Evolutionary conservation across 257 asterid species (phyloP).

Genomic region (Ocimum tenuiflorum): DNA sequence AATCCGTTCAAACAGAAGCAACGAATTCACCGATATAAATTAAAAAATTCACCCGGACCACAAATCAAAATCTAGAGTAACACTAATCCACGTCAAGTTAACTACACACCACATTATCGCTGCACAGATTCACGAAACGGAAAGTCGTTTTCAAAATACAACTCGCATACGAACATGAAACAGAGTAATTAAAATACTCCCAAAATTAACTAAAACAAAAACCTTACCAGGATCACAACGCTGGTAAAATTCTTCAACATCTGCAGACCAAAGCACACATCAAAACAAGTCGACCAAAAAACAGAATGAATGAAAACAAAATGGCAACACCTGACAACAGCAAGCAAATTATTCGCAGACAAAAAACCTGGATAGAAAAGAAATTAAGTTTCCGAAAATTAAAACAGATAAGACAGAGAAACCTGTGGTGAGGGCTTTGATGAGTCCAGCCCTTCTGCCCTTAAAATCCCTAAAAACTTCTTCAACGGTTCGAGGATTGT

Average conservation of each 20-base stretch:
- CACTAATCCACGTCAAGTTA: background rate
- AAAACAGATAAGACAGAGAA: background rate
- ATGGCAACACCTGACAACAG: background rate
- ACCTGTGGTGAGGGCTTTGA: conserved; percentile 59
- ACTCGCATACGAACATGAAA: background rate
- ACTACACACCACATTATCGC: background rate
- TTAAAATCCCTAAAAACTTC: conserved; percentile 53
- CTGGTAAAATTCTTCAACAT: conserved; percentile 52
- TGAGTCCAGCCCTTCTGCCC: conserved; percentile 49
- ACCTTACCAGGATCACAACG: conserved; percentile 79
- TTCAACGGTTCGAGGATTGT: conserved; percentile 49
- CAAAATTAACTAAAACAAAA: background rate
- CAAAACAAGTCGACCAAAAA: background rate
- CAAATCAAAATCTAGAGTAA: conserved; percentile 7
- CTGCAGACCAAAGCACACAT: conserved; percentile 25
- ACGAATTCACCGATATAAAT: background rate
- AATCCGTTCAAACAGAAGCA: background rate
- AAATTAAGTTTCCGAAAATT: background rate
- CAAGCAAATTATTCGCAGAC: background rate
- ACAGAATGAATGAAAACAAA: background rate
- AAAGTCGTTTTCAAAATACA: background rate
- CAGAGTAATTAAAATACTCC: background rate
- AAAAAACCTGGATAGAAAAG: background rate
- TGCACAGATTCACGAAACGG: background rate
- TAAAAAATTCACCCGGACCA: background rate